Conservation (phyloP, 2,329 filamentous ascomycete genomes). For the Cordyceps cicadae region DNA sequence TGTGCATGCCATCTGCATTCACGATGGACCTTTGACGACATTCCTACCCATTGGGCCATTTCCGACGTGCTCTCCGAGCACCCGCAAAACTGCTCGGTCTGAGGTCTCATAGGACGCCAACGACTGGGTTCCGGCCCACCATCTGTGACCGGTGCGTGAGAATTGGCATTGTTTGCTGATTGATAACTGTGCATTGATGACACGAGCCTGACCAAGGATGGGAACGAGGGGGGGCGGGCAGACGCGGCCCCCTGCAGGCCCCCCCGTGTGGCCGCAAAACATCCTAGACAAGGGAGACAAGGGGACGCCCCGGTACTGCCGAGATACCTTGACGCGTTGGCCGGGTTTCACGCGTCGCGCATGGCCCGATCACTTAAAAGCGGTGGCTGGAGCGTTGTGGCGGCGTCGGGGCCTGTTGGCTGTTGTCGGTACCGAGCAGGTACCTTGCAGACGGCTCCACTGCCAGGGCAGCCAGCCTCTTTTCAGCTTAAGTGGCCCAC, state of each 20-base stretch:
- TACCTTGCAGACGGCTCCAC: conserved; percentile 11
- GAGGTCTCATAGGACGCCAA: conserved; percentile 7
- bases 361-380: conserved; percentile 2
- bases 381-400: conserved; percentile 14
- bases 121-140: conserved; percentile 16
- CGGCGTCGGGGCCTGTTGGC: not conserved
- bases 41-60: conserved; percentile 3
- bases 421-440: conserved; percentile 13
- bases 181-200: conserved; percentile 20
- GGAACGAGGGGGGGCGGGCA: conserved; percentile 16
- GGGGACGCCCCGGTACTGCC: not conserved
- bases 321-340: conserved; percentile 18
- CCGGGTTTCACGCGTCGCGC: conserved; percentile 16
- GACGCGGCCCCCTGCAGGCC: conserved; percentile 3
- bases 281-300: not conserved
- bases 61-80: conserved; percentile 18
- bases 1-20: not conserved
- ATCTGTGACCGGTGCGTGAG: conserved; percentile 13
- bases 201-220: conserved; percentile 18
- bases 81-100: conserved; percentile 12
- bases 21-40: conserved; percentile 6
- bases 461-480: conserved; percentile 7
- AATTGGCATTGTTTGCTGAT: conserved; percentile 22
- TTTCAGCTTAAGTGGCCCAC: conserved; percentile 20
- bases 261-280: conserved; percentile 15